Evolutionary conservation across 2,329 filamentous ascomycete species (phyloP).

Genomic region (Seiridium cupressi): DNA sequence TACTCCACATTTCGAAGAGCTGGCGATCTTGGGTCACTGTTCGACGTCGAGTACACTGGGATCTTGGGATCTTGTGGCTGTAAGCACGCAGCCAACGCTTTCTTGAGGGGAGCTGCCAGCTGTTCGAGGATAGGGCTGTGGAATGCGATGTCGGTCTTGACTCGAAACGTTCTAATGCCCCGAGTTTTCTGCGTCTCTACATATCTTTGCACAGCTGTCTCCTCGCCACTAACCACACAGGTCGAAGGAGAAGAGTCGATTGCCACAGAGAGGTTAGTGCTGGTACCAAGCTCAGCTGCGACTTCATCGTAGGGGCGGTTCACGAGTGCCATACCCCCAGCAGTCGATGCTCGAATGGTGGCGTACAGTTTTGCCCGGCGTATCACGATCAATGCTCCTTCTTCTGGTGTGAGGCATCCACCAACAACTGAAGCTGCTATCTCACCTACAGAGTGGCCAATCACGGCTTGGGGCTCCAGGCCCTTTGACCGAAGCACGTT

Average conservation of each 20-base stretch:
- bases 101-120: slow-evolving; percentile 25
- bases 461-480: slow-evolving; percentile 30
- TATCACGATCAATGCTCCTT: slow-evolving; percentile 33
- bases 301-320: slow-evolving; percentile 27
- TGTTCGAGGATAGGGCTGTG: slow-evolving; percentile 34
- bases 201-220: slow-evolving; percentile 19
- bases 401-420: slow-evolving; percentile 27
- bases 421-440: slow-evolving; percentile 36
- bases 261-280: slow-evolving; percentile 26
- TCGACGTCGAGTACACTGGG: slow-evolving; percentile 35
- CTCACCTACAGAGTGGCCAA: slow-evolving; percentile 41
- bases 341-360: neutral
- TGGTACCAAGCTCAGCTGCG: slow-evolving; percentile 16
- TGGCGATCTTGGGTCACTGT: slow-evolving; percentile 18
- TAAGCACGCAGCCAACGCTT: slow-evolving; percentile 16
- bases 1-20: slow-evolving; percentile 28
- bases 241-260: slow-evolving; percentile 33
- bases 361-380: slow-evolving; percentile 25
- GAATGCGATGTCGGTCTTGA: slow-evolving; percentile 39
- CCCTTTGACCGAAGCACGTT: slow-evolving; percentile 28
- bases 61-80: slow-evolving; percentile 19
- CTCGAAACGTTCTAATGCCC: slow-evolving; percentile 28
- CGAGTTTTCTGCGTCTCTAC: slow-evolving; percentile 22
- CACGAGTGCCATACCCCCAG: slow-evolving; percentile 18
- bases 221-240: slow-evolving; percentile 31